Percentiles rank a stretch among this genome's conserved stretches.
Evolutionary conservation across 2,329 filamentous ascomycete species (phyloP).

Genomic region (Hypoxylon sp.): DNA sequence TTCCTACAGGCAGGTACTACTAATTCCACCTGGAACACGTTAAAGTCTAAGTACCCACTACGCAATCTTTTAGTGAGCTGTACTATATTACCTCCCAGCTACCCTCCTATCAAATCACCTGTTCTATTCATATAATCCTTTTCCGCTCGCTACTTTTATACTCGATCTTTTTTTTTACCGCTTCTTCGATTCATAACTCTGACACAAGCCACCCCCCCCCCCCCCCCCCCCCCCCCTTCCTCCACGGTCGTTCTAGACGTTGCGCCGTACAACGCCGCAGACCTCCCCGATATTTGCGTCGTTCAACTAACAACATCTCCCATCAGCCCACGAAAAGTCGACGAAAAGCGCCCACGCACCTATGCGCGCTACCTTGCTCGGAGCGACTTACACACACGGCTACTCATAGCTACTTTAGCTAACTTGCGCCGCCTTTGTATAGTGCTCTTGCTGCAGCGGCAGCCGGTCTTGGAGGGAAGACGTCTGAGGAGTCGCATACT

Average conservation of each 20-base stretch:
- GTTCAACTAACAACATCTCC: slow-evolving; percentile 22
- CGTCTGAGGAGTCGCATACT: slow-evolving; percentile 22
- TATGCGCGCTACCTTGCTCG: slow-evolving; percentile 11
- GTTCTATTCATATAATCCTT: slow-evolving; percentile 36
- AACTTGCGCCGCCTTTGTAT: slow-evolving; percentile 14
- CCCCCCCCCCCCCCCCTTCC: slow-evolving; percentile 25
- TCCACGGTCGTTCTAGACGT: slow-evolving; percentile 36
- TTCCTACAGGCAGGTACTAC: slow-evolving; percentile 34
- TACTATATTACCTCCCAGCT: slow-evolving; percentile 40
- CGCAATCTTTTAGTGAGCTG: slow-evolving; percentile 40
- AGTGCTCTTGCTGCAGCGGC: not conserved
- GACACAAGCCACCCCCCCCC: slow-evolving; percentile 31
- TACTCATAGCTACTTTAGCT: slow-evolving; percentile 3
- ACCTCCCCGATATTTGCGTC: slow-evolving; percentile 33
- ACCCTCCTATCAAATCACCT: slow-evolving; percentile 36
- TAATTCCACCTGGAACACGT: slow-evolving; percentile 37
- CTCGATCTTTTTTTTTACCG: slow-evolving; percentile 26
- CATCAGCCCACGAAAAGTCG: slow-evolving; percentile 22
- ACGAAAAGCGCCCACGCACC: slow-evolving; percentile 21
- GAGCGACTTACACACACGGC: slow-evolving; percentile 22
- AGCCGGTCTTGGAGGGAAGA: slow-evolving; percentile 4
- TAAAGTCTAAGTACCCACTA: slow-evolving; percentile 39
- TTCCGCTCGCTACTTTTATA: slow-evolving; percentile 30
- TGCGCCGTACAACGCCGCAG: slow-evolving; percentile 27
- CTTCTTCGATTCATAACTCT: slow-evolving; percentile 33